These are phyloP conservation scores for Pseudocohnilembus persalinus DNA, from an alignment of 169 alveolate genomes.

Conservation along the genomic window DNA sequence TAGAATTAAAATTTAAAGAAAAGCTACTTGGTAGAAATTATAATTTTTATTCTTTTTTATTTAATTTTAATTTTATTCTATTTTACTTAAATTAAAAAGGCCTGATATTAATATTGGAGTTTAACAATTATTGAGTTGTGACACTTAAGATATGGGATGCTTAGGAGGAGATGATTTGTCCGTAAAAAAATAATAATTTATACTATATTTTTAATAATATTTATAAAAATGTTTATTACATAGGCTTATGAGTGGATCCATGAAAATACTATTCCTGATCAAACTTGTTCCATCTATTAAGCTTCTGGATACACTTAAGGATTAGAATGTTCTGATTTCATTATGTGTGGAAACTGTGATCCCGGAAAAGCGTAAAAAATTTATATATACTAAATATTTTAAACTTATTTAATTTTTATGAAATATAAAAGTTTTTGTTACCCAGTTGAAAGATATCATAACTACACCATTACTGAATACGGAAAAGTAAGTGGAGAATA, in stretches of 20 bases:
- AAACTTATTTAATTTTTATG: neutral
- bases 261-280: slow-evolving; percentile 68
- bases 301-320: slow-evolving; percentile 73
- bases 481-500: slow-evolving; percentile 62
- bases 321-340: slow-evolving; percentile 42
- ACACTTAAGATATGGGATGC: neutral
- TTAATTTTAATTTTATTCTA: too few relatives aligned
- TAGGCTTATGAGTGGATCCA: slow-evolving; percentile 65
- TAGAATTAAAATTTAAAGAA: slow-evolving; percentile 62
- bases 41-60: too few relatives aligned
- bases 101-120: neutral
- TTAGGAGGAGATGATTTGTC: neutral
- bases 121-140: neutral
- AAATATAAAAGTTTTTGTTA: slow-evolving; percentile 38
- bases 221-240: slow-evolving; percentile 72
- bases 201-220: too few relatives aligned
- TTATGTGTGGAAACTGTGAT: slow-evolving; percentile 58
- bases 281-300: slow-evolving; percentile 71
- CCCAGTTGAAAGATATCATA: slow-evolving; percentile 45
- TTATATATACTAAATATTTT: neutral
- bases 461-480: slow-evolving; percentile 52
- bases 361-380: neutral
- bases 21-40: too few relatives aligned
- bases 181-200: neutral
- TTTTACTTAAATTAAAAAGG: too few relatives aligned